Percentiles rank a stretch among this genome's conserved stretches.
Conservation (phyloP, 768 basidiomycete genomes). For the Panaeolus cyanescens region DNA sequence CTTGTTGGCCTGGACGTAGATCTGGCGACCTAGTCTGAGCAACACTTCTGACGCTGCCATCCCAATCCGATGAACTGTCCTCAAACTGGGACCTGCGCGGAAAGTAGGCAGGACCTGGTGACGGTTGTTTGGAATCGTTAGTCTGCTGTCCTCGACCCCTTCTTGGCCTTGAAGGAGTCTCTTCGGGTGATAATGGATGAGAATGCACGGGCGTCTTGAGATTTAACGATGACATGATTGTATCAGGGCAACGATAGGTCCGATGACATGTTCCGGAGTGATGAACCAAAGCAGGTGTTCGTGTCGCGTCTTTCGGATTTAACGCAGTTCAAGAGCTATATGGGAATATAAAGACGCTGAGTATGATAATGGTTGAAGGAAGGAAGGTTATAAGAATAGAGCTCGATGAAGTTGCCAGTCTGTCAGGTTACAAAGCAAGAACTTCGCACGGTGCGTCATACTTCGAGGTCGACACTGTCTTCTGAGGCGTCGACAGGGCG, state of each 20-base stretch:
- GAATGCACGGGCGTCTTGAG: slow-evolving; percentile 62
- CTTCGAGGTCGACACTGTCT: not conserved
- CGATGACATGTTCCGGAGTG: not conserved
- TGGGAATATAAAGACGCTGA: not conserved
- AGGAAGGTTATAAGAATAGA: not conserved
- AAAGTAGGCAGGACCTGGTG: slow-evolving; percentile 56
- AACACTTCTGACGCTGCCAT: slow-evolving; percentile 60
- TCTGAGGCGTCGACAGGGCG: no score
- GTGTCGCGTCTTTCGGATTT: not conserved
- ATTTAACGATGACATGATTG: slow-evolving; percentile 39
- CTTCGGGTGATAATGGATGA: slow-evolving; percentile 72
- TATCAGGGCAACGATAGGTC: slow-evolving; percentile 3
- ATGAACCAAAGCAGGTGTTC: not conserved
- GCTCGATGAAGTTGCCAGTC: not conserved
- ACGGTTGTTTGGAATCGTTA: slow-evolving; percentile 17
- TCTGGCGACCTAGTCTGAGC: slow-evolving; percentile 31
- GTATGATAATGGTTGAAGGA: not conserved
- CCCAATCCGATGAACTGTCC: slow-evolving; percentile 35
- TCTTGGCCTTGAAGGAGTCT: slow-evolving; percentile 47
- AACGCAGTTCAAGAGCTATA: not conserved
- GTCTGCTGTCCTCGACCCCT: slow-evolving; percentile 38
- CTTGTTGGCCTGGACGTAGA: not conserved
- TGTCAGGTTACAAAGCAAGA: slow-evolving; percentile 1
- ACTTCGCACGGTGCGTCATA: slow-evolving; percentile 4
- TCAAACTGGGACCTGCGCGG: slow-evolving; percentile 65